Percentiles rank a stretch among this genome's conserved stretches.
Conservation (phyloP, 176 grass and related monocot species). For the Eragrostis curvula region DNA sequence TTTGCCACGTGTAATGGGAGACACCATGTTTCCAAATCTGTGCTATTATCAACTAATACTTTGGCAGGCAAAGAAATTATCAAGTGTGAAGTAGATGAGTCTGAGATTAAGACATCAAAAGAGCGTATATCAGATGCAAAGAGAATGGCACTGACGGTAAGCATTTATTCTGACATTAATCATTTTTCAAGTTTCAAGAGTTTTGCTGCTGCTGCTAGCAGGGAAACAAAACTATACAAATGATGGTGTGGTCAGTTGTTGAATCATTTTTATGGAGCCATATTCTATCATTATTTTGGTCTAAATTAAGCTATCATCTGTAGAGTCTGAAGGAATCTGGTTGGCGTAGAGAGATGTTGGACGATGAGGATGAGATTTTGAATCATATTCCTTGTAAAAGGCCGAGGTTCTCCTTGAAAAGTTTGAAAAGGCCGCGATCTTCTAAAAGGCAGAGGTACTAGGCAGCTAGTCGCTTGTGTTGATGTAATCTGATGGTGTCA, state of each 20-base stretch:
- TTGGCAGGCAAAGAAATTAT: constrained; percentile 57
- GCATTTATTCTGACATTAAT: no score
- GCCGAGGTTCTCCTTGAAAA: constrained; percentile 19
- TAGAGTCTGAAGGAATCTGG: constrained; percentile 69
- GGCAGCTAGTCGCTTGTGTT: no score
- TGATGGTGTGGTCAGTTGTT: not conserved
- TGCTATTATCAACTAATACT: not conserved
- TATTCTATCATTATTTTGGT: no score
- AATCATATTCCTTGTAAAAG: constrained; percentile 33
- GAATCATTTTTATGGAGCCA: no score
- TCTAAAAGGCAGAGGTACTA: no score
- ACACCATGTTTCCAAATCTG: not conserved
- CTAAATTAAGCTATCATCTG: not conserved
- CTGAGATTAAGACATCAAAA: constrained; percentile 54
- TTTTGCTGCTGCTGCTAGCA: no score
- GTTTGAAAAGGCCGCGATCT: no score
- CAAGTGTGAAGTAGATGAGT: constrained; percentile 34
- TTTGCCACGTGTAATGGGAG: not conserved
- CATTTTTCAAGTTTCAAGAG: no score
- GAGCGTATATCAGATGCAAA: constrained; percentile 67
- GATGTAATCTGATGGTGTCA: no score
- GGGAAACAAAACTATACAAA: no score
- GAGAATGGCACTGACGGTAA: constrained; percentile 75
- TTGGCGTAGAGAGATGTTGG: constrained; percentile 46
- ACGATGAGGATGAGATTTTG: constrained; percentile 63